These are phyloP conservation scores for Talaromyces sp. DNA, from an alignment of 2,329 filamentous ascomycete genomes.

Conservation along the genomic window DNA sequence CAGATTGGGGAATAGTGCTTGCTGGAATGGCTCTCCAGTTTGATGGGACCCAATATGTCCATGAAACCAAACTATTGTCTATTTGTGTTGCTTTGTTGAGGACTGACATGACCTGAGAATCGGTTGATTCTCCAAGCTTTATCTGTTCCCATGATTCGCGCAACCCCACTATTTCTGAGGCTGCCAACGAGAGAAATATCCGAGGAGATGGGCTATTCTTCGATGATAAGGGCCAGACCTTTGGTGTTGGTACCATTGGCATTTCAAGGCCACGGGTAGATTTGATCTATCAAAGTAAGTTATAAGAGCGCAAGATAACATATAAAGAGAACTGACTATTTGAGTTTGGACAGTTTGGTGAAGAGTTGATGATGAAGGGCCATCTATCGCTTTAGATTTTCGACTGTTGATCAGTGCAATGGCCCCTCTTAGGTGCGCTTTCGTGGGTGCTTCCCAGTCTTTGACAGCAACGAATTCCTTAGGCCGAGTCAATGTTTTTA, in stretches of 20 bases:
- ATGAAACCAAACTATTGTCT: constrained; percentile 26
- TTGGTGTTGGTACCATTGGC: constrained; percentile 26
- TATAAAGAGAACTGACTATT: constrained; percentile 25
- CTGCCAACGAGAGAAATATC: constrained; percentile 22
- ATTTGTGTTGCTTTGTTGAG: constrained; percentile 24
- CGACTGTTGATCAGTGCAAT: constrained; percentile 31
- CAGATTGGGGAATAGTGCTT: constrained; percentile 26
- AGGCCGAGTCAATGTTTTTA: neutral
- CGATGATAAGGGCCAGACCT: constrained; percentile 27
- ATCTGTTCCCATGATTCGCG: constrained; percentile 26
- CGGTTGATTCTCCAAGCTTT: neutral
- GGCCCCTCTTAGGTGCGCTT: constrained; percentile 33
- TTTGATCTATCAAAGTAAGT: constrained; percentile 22
- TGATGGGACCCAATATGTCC: constrained; percentile 26
- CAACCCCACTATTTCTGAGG: constrained; percentile 28
- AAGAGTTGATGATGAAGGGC: constrained; percentile 18
- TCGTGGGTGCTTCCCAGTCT: constrained; percentile 23
- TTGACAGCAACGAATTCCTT: constrained; percentile 32
- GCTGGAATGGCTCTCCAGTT: constrained; percentile 29
- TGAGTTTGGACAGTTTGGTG: constrained; percentile 28
- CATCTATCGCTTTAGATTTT: constrained; percentile 15
- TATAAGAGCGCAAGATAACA: too few relatives aligned
- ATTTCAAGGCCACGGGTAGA: constrained; percentile 20
- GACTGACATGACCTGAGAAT: constrained; percentile 12
- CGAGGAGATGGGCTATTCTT: constrained; percentile 17